Base-by-base conservation (phyloP, 2,329 filamentous ascomycete species). In the Fusarium sterilihyphosum region DNA sequence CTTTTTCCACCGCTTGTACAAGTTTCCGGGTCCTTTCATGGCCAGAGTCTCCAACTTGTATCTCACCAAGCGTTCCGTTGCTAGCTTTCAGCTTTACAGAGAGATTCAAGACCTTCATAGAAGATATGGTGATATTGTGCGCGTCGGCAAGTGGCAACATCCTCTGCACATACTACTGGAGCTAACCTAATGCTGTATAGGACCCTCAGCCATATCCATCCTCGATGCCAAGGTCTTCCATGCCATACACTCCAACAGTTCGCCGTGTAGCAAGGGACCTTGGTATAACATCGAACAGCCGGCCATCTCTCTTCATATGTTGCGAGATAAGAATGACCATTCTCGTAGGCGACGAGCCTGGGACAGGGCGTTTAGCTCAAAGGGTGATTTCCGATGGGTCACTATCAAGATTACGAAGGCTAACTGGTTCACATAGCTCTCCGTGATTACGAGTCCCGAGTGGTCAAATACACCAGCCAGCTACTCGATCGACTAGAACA, bases 391-490 rank as follows among this genome's bases (percentile, higher is more conserved):
- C 4, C 3, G 1, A 10, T 4, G 1, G 14, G 16, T 3, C 16
- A 3, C 22, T 0, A 18, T n/a, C 29, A 24, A 50, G 18, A 3
- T 18, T n/a, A 0, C 3, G 4, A n/a, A 18, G 9, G 1, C 47
- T 50, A 9, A 50, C 7, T 6, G 12, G 7, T 18, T 9, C 11
- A 3, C 6, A 14, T 11, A 53, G 50, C 50, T 4, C 17, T 37
- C 1, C 33, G 33, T 3, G 18, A 53, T 3, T 53, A 53, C 10
- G n/a, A 53, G 7, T n/a, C 18, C 4, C n/a, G 33, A 5, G 50
- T 53, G 7, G 33, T 26, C 50, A 26, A 37, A 53, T 37, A 53
- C 12, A 37, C 50, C 13, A 37, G 7, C 9, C 50, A 37, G 18
- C 10, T 53, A 8, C 50, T 53, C 33, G 4, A 53, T 12, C 33